These are phyloP conservation scores for Macrotyloma uniflorum DNA, from an alignment of 306 rosid genomes.

Conservation along the genomic window DNA sequence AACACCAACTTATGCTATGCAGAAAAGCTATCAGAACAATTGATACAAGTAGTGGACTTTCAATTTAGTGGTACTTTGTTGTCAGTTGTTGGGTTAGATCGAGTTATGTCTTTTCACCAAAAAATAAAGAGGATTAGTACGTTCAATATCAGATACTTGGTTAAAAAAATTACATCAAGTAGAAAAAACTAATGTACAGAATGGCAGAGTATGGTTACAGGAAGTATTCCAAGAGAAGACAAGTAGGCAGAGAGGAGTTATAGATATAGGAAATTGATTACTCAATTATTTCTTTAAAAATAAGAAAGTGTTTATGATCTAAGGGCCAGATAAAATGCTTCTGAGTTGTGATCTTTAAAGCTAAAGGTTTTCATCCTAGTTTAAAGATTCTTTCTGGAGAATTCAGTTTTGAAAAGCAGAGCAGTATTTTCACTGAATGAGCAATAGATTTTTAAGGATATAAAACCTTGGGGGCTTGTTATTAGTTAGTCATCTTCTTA, in stretches of 20 bases:
- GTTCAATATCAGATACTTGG: slow-evolving; percentile 1
- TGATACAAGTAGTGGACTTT: neutral
- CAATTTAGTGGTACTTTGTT: neutral
- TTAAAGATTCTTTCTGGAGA: neutral
- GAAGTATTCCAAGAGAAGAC: neutral
- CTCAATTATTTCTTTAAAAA: neutral
- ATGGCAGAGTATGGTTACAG: neutral
- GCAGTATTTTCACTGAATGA: neutral
- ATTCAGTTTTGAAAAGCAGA: neutral
- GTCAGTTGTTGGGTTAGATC: neutral
- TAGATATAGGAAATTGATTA: neutral
- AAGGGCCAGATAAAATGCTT: neutral
- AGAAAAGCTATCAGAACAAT: neutral
- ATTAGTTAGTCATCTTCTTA: neutral
- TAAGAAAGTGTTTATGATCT: neutral
- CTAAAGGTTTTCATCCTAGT: neutral
- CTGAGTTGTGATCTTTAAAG: neutral
- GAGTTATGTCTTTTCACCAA: neutral
- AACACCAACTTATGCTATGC: slow-evolving; percentile 1
- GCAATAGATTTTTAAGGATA: neutral
- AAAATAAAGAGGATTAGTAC: no score
- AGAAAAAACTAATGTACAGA: neutral
- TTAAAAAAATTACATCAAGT: neutral
- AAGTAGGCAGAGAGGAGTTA: neutral
- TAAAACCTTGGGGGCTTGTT: neutral